phyloP scores from a whole-genome alignment of 2,329 filamentous ascomycete species.

The Stagonosporopsis rhizophila region DNA sequence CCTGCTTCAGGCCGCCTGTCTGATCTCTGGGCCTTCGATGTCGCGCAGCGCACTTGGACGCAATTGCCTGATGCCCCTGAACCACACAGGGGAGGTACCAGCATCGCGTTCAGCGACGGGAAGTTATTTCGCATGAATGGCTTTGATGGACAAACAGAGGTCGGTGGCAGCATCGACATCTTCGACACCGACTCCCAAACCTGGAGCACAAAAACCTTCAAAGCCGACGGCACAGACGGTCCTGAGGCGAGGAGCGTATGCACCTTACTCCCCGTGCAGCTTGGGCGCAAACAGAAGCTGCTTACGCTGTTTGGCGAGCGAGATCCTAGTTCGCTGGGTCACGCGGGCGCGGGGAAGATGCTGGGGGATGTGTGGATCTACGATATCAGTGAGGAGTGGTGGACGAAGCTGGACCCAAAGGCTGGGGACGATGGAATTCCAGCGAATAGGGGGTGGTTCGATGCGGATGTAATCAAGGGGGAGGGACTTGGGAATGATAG shows the following conservation, averaged over 20 bases:
- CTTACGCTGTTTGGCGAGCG: slow-evolving; percentile 63
- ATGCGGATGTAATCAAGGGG: slow-evolving; percentile 54
- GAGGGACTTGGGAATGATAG: slow-evolving; percentile 37
- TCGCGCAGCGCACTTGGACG: slow-evolving; percentile 70
- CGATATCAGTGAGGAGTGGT: slow-evolving; percentile 46
- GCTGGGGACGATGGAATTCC: slow-evolving; percentile 43
- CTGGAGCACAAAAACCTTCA: slow-evolving; percentile 53
- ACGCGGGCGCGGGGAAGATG: slow-evolving; percentile 65
- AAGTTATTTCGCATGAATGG: slow-evolving; percentile 81
- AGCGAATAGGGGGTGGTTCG: slow-evolving; percentile 61
- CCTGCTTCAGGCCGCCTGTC: slow-evolving; percentile 67
- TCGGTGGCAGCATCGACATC: slow-evolving; percentile 76
- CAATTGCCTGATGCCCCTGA: slow-evolving; percentile 72
- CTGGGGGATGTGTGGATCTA: slow-evolving; percentile 60
- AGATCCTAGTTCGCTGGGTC: slow-evolving; percentile 61
- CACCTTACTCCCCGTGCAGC: slow-evolving; percentile 52
- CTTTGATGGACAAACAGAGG: slow-evolving; percentile 73
- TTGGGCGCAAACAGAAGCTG: slow-evolving; percentile 49
- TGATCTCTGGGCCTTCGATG: slow-evolving; percentile 81
- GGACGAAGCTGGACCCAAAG: slow-evolving; percentile 38
- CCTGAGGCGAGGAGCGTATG: slow-evolving; percentile 61
- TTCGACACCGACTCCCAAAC: slow-evolving; percentile 50
- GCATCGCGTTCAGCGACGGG: slow-evolving; percentile 68
- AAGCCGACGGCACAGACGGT: slow-evolving; percentile 54
- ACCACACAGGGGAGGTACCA: slow-evolving; percentile 70